These are phyloP conservation scores for Brassica balearica DNA, from an alignment of 441 rosid genomes.

Conservation along the genomic window DNA sequence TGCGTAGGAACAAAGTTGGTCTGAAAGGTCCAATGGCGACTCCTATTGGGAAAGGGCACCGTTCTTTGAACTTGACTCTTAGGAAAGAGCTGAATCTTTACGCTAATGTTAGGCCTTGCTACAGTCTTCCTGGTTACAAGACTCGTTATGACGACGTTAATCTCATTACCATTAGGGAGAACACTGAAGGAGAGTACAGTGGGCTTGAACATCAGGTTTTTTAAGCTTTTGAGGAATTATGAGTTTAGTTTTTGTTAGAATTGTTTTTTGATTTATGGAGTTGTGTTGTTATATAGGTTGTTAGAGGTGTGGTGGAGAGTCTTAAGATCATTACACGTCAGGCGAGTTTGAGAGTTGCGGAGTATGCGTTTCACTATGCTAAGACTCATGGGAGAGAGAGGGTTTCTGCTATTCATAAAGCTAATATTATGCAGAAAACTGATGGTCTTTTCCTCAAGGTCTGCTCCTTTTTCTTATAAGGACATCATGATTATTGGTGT, in stretches of 20 bases:
- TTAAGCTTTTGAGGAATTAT: not conserved
- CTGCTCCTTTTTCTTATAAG: not conserved
- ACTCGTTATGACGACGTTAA: conserved; percentile 87
- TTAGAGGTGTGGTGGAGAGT: conserved; percentile 97
- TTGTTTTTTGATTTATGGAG: not conserved
- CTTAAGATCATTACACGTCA: conserved; percentile 93
- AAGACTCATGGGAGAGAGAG: conserved; percentile 92
- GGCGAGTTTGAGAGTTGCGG: conserved; percentile 98
- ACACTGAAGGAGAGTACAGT: conserved; percentile 98
- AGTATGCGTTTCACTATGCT: conserved; percentile 96
- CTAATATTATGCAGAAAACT: conserved; percentile 99
- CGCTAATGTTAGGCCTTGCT: conserved; percentile 95
- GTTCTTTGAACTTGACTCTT: conserved; percentile 87
- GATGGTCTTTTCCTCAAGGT: conserved; percentile 99
- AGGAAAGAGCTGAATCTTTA: conserved; percentile 93
- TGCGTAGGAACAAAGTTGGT: conserved; percentile 76
- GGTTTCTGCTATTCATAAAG: conserved; percentile 98
- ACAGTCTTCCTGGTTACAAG: conserved; percentile 93
- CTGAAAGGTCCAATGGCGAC: conserved; percentile 99
- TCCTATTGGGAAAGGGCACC: conserved; percentile 96
- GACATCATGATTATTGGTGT: not conserved
- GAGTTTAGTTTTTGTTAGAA: not conserved
- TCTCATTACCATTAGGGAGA: conserved; percentile 92
- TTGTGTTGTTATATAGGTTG: conserved; percentile 58
- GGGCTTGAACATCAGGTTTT: conserved; percentile 96